Percentiles rank a stretch among this genome's conserved stretches.
These are phyloP conservation scores for Roridomyces roridus DNA, from an alignment of 768 basidiomycete species.

Conservation along the genomic window DNA sequence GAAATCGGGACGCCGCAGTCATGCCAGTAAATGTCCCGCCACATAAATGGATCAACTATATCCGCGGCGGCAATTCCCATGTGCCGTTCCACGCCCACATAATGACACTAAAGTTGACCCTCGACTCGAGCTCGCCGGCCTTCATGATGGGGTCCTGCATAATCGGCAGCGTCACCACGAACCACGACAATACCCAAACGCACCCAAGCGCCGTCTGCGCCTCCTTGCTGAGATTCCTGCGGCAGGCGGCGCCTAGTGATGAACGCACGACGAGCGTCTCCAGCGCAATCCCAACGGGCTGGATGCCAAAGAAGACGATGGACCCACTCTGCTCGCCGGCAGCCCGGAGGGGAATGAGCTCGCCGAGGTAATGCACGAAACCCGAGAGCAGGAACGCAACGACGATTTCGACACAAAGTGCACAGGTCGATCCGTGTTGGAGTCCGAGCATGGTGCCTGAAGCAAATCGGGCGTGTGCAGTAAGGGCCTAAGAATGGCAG, in stretches of 20 bases:
- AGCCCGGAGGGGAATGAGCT: neutral
- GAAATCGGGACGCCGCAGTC: too few species aligned
- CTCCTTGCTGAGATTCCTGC: too few species aligned
- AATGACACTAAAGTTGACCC: slow-evolving; percentile 4
- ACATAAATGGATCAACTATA: too few species aligned
- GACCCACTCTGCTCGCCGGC: slow-evolving; percentile 8
- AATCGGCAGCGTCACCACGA: slow-evolving; percentile 14
- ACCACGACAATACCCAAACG: too few species aligned
- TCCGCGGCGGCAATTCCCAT: too few species aligned
- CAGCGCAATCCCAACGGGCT: slow-evolving; percentile 13
- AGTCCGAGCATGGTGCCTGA: slow-evolving; percentile 3
- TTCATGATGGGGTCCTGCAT: slow-evolving; percentile 23
- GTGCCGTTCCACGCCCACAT: slow-evolving; percentile 4
- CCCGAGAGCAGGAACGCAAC: slow-evolving; percentile 17
- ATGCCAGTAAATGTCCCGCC: too few species aligned
- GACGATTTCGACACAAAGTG: neutral
- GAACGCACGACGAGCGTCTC: slow-evolving; percentile 6
- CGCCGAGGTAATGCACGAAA: slow-evolving; percentile 15
- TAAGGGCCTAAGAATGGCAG: neutral
- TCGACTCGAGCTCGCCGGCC: too few species aligned
- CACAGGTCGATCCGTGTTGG: neutral
- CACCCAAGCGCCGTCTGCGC: too few species aligned
- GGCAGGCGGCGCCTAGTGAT: neutral
- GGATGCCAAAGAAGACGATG: slow-evolving; percentile 19
- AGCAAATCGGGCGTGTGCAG: neutral